Base-by-base conservation (phyloP, 176 grass and related monocot genomes). In the Aechmea fasciata region DNA sequence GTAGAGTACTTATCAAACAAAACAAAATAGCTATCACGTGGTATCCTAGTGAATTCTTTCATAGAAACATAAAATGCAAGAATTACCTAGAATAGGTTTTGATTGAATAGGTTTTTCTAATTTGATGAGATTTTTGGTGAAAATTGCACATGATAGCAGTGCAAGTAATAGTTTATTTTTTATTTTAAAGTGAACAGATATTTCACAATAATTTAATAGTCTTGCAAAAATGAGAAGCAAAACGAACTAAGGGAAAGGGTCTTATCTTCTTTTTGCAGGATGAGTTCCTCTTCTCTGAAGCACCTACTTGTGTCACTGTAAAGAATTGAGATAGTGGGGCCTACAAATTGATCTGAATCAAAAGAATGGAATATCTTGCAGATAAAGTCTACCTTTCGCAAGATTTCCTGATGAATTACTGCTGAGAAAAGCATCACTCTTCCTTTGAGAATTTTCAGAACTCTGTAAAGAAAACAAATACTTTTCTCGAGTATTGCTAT, bases 221-320 rank as follows among this genome's bases (percentile, higher is more conserved):
- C 55, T 63, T n/a, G 65, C 13, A 69, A 67, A 64, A 75, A 33
- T 33, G 29, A 59, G 54, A 3, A 20, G 54, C 15, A 17, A 59
- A 59, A 59, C 0, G 0, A 17, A 17, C 5, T 14, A 18, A 59
- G 54, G 66, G 59, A 74, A 50, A 73, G 63, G 12, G 51, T 81
- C 88, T 67, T 87, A 91, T 84, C 88, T 91, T 87, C 74, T 15
- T 77, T 62, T 25, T 41, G 12, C 59, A 13, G 64, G 75, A 76
- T 63, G 78, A 65, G 65, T 77, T 81, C 64, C 65, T 81, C 72
- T 78, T 82, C 63, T 61, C 20, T 19, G 41, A 76, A 73, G 57
- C 67, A 64, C 66, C 71, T 29, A 47, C 53, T 25, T 57, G 48
- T 73, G 69, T 71, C 48, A 67, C 81, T 79, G 3, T 63, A 78